Evolutionary conservation across 345 rosid species (phyloP), one percentile per base, ranked within the genome.

Genomic region (Camelina neglecta): DNA sequence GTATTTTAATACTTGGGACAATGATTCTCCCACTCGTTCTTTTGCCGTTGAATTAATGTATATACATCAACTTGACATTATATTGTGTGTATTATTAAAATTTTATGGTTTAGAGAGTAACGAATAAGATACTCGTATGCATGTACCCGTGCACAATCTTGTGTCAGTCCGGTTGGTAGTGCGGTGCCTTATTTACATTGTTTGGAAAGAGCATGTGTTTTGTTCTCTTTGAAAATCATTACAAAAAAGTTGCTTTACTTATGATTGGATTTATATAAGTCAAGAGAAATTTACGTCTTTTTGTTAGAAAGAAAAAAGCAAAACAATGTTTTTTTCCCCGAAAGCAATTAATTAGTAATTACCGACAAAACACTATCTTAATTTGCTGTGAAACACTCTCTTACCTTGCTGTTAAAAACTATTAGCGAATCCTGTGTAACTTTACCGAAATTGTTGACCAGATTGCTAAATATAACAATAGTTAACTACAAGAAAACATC

Each of bases 101-200:
- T 33, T 38, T 33, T 55, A 65, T 58, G 12, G 36, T 65, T 31
- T 1, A 59, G 71, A 31, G 71, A 35, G 71, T 73, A 55, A 63
- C 42, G 63, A 63, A 41, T 18, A 53, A 73, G 36, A 63, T 55
- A 21, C 56, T 65, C 21, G 65, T 20, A 21, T 73, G 20, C 23
- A 47, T 71, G 75, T 53, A 67, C 45, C 20, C 79, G 66, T 75
- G 69, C 38, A 35, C 63, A 68, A 75, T 21, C 79, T 75, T 75
- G 23, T 68, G 74, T 75, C 79, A 75, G 79, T 75, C 39, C 8
- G 74, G 79, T 75, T 75, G 79, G 74, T 75, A 67, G 78, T 67
- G 79, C 59, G 67, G 73, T 59, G n/a, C 63, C 39, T 29, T 29
- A 15, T 59, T 58, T 48, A 58, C 67, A 58, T 20, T 11, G 8